A percentile compares a stretch with the other conserved stretches of the same genome.
Evolutionary conservation across 768 basidiomycete genomes (phyloP).

Genomic region (Aureoboletus auriporus): DNA sequence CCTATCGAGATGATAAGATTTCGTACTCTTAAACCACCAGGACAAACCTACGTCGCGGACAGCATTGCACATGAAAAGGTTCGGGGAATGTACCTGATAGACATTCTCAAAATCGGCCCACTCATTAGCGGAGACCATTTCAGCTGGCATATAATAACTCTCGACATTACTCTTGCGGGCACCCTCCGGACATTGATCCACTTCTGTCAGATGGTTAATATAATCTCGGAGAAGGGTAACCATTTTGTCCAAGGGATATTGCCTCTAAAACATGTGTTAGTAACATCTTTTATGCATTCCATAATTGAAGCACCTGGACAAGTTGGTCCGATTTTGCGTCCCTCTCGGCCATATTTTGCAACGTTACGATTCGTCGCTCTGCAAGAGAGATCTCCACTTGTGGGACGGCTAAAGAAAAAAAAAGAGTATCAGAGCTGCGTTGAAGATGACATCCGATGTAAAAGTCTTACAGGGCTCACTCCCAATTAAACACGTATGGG

Average conservation of each 20-base stretch:
- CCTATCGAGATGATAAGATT: constrained; percentile 39
- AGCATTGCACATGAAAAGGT: constrained; percentile 69
- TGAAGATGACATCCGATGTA: background rate
- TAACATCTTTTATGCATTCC: background rate
- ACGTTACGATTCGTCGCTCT: constrained; percentile 46
- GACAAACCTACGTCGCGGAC: constrained; percentile 61
- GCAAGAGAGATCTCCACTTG: constrained; percentile 64
- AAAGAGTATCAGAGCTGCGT: background rate
- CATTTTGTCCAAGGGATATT: constrained; percentile 42
- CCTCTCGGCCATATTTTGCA: constrained; percentile 29
- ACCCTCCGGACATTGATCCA: constrained; percentile 35
- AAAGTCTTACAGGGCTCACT: constrained; percentile 57
- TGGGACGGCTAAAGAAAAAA: constrained; percentile 45
- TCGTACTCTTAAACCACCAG: background rate
- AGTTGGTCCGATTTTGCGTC: constrained; percentile 6
- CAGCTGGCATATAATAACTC: constrained; percentile 63
- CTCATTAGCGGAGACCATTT: constrained; percentile 63
- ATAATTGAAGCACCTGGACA: constrained; percentile 14
- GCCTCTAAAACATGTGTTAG: constrained; percentile 19
- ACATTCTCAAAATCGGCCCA: constrained; percentile 87
- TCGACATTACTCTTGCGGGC: constrained; percentile 33
- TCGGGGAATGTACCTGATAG: constrained; percentile 86
- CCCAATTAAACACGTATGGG: constrained; percentile 79
- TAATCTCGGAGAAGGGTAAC: constrained; percentile 59
- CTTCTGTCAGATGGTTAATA: constrained; percentile 46